phyloP scores from a whole-genome alignment of 2,329 filamentous ascomycete species.

The Plectosphaerella plurivora region DNA sequence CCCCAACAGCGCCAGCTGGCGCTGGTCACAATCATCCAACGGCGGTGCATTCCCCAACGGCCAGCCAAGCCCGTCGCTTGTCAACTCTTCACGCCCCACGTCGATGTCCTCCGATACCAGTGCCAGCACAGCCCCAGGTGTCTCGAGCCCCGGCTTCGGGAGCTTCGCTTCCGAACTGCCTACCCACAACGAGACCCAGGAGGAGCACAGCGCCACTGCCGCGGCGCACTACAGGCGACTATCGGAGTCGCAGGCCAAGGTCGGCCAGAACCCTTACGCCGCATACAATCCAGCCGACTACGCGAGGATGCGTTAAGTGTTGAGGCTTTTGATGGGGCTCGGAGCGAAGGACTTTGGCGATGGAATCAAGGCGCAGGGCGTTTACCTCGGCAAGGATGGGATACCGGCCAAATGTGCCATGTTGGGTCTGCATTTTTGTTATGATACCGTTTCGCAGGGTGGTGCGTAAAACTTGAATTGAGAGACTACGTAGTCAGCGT shows the following conservation, averaged over 20 bases:
- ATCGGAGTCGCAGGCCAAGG: conserved; percentile 8
- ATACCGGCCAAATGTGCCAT: not conserved
- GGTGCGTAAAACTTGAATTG: not conserved
- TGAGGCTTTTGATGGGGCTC: not conserved
- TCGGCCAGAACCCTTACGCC: conserved; percentile 6
- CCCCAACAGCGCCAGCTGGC: conserved; percentile 19
- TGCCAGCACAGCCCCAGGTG: conserved; percentile 21
- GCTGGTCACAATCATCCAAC: conserved; percentile 36
- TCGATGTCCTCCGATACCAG: conserved; percentile 26
- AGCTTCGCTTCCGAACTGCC: conserved; percentile 37
- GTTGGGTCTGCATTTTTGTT: not conserved
- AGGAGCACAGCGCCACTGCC: conserved; percentile 29
- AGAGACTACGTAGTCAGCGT: too few relatives aligned
- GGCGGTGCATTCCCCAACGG: conserved; percentile 15
- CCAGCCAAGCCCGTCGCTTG: conserved; percentile 22
- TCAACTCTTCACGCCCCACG: conserved; percentile 25
- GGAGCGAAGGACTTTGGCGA: not conserved
- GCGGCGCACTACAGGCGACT: conserved; percentile 11
- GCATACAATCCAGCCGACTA: conserved; percentile 37
- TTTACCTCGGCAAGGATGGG: not conserved
- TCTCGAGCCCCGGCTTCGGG: conserved; percentile 33
- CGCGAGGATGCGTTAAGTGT: conserved; percentile 12
- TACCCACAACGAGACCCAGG: conserved; percentile 41
- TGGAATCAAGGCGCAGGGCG: not conserved
- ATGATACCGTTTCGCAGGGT: not conserved